These are phyloP conservation scores for Candida smagusa DNA, from an alignment of 1,139 yeast genomes.

Conservation along the genomic window DNA sequence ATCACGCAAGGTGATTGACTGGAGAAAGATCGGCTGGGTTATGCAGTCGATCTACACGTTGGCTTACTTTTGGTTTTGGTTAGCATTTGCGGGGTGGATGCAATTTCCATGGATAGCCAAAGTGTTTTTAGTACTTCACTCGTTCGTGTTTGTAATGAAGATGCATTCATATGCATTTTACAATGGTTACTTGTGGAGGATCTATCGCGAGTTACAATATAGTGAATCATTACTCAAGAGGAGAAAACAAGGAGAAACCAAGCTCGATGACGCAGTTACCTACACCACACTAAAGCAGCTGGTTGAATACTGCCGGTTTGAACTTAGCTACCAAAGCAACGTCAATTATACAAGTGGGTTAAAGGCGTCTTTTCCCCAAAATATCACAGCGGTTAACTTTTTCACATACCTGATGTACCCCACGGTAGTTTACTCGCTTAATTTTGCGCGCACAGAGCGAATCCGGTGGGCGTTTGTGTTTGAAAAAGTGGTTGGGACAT, in stretches of 20 bases:
- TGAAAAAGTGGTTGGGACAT: slow-evolving; percentile 73
- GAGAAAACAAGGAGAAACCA: slow-evolving; percentile 11
- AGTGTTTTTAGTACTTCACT: slow-evolving; percentile 76
- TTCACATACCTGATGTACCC: slow-evolving; percentile 86
- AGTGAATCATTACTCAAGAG: slow-evolving; percentile 35
- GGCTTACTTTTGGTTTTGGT: slow-evolving; percentile 45
- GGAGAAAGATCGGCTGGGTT: slow-evolving; percentile 63
- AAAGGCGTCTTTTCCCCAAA: slow-evolving; percentile 57
- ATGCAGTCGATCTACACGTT: slow-evolving; percentile 58
- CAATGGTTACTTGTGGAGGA: slow-evolving; percentile 82
- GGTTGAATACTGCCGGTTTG: slow-evolving; percentile 61
- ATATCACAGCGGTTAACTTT: slow-evolving; percentile 63
- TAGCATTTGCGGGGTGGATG: slow-evolving; percentile 48
- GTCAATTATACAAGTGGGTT: slow-evolving; percentile 14
- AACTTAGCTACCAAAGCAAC: slow-evolving; percentile 48
- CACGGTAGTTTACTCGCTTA: slow-evolving; percentile 77
- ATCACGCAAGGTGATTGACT: slow-evolving; percentile 39
- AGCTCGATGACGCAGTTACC: slow-evolving; percentile 23
- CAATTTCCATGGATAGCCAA: slow-evolving; percentile 83
- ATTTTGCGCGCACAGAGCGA: slow-evolving; percentile 69
- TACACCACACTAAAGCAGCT: slow-evolving; percentile 39
- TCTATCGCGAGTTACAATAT: slow-evolving; percentile 52
- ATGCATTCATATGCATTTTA: slow-evolving; percentile 88
- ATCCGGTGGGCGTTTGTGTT: slow-evolving; percentile 70
- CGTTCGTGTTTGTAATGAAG: slow-evolving; percentile 86